Evolutionary conservation across 805 yeast species (phyloP), one percentile per base, ranked within the genome.

Genomic region (Candida vaughaniae): DNA sequence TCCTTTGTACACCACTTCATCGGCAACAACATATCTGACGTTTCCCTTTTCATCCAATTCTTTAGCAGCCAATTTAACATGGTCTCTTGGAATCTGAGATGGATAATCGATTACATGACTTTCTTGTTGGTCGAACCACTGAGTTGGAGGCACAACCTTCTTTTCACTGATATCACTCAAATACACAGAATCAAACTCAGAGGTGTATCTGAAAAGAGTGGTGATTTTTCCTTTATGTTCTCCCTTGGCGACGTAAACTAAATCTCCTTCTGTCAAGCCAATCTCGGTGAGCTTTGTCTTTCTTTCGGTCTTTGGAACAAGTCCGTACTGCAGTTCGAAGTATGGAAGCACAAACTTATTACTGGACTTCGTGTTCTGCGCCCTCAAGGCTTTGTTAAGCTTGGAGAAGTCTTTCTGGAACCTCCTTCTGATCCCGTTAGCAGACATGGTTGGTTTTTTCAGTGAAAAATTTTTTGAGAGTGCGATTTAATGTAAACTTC

Each of bases 1-100:
- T 16, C 86, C 95, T 35, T 74, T 75, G 55, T 80, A 79, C 19
- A 72, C 78, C 14, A 91, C 55, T 30, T 80, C 78, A 49, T 85
- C 84, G 18, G 95, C 88, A 3, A 89, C 96, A 10, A 88, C 85
- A 28, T 86, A 82, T 49, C 73, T 75, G 29, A 73, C 62, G 7
- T 69, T 58, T 2, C 91, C 91, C 17, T 73, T 71, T 34, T 78
- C 87, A 46, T 82, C 81, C 36, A 71, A 78, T 33, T 86, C 73
- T 45, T 84, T 85, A 16, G 91, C 90, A 2, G 91, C 93, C 33
- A 91, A 73, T 53, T 82, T 80, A 40, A 90, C 65, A 46, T 82
- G 77, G 16, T 67, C 64, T 43, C 75, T 71, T 25, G 78, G 75
- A 19, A 86, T 72, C 4, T 81, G 73, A 25, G 65, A 66, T 25